phyloP scores from a whole-genome alignment of 805 yeast species.

The Saccharomycopsis sp. region DNA sequence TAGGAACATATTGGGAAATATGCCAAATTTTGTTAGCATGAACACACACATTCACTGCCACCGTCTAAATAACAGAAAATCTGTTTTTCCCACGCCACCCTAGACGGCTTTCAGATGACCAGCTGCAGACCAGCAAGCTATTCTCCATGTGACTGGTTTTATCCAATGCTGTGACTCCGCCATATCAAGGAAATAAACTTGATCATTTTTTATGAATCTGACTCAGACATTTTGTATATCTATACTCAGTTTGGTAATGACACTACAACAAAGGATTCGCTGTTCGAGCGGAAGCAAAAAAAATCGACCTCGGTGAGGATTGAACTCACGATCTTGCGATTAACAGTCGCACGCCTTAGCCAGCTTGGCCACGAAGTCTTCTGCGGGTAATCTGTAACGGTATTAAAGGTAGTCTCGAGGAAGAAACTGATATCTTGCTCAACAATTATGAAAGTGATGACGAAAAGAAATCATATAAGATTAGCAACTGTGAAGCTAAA shows the following conservation, averaged over 20 bases:
- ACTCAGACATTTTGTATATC: background rate
- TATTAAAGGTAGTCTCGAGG: too few relatives aligned
- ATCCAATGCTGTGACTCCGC: background rate
- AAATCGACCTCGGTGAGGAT: slow-evolving; percentile 2
- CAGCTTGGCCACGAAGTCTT: slow-evolving; percentile 3
- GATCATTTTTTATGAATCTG: background rate
- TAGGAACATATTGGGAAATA: background rate
- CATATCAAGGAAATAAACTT: background rate
- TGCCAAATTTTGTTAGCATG: background rate
- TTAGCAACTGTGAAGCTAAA: too few relatives aligned
- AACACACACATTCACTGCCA: too few relatives aligned
- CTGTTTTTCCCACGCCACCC: background rate
- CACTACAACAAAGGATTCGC: background rate
- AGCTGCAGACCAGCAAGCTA: background rate
- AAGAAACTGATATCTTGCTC: too few relatives aligned
- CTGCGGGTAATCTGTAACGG: too few relatives aligned
- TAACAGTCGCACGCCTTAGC: slow-evolving; percentile 3
- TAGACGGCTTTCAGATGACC: background rate
- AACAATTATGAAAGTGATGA: too few relatives aligned
- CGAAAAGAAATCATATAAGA: too few relatives aligned
- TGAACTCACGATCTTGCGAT: slow-evolving; percentile 2
- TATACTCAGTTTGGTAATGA: too few relatives aligned
- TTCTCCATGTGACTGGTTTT: background rate
- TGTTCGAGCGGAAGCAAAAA: background rate
- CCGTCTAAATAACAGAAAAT: background rate